Evolutionary conservation across 176 grass and related monocot species (phyloP), one percentile per base, ranked within the genome.

Genomic region (Calamus simplicifolius): DNA sequence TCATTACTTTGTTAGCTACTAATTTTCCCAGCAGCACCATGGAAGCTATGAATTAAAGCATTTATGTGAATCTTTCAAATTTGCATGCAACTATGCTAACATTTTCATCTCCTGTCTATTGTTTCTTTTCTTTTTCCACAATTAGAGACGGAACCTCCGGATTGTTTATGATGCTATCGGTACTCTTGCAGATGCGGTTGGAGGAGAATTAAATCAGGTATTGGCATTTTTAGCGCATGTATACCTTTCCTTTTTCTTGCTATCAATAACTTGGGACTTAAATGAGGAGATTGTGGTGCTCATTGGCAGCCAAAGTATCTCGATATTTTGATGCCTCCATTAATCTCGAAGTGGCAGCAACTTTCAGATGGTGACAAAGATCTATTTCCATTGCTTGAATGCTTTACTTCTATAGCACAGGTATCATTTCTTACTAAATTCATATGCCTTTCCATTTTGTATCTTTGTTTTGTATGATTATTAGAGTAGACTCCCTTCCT

Each of bases 111-210:
- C 58, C 23, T 67, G 55, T 54, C 12, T 49, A 65, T 80, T 71
- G 12, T 38, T 57, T 68, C 29, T 80, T 51, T 58, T 35, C 13
- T 35, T 71, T 57, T 69, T 54, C 25, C 35, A 43, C 18, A 71
- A 77, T 19, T 67, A 98, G 93, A 98, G 67, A 78, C 81, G 76
- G 67, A 98, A 92, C 66, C 84, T 98, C 16, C 81, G 84, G 43
- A 92, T 92, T 71, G 77, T 98, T 16, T 98, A 92, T 81, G 93
- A 98, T 61, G 88, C 93, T 57, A 89, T 98, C 78, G 93, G 93
- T 69, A 98, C 93, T 66, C 84, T 98, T 70, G 93, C 93, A 69
- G 93, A 98, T 86, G 87, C 93, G 54, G 93, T 98, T 14, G 88
- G 93, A 55, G 85, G 84, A 62, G 88, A 98, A 72, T 62, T 98